Percentiles rank a stretch among this genome's conserved stretches.
phyloP scores from a whole-genome alignment of 192 early-diverging fungal genomes.

The Kickxella alabastrina region DNA sequence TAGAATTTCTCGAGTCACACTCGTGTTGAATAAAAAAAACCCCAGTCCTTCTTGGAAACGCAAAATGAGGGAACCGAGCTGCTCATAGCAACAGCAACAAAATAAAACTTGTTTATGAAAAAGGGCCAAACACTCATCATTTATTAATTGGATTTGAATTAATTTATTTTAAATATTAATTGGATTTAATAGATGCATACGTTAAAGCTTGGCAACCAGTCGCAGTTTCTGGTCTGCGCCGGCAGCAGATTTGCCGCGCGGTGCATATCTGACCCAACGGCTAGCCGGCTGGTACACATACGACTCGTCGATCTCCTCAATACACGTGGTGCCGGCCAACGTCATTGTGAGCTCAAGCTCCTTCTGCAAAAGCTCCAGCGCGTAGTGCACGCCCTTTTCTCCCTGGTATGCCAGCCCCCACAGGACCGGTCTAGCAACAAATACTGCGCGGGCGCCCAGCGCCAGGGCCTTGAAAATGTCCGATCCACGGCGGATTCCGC shows the following conservation, averaged over 20 bases:
- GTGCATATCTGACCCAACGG: constrained; percentile 42
- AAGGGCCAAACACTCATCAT: no score
- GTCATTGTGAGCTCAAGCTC: constrained; percentile 86
- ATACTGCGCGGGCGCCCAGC: constrained; percentile 81
- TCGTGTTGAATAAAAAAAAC: no score
- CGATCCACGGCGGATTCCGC: constrained; percentile 84
- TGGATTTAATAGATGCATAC: no score
- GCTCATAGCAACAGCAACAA: no score
- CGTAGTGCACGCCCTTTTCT: constrained; percentile 71
- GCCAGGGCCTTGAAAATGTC: constrained; percentile 97
- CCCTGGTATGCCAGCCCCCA: constrained; percentile 91
- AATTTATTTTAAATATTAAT: no score
- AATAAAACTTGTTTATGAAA: no score
- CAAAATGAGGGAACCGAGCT: neutral
- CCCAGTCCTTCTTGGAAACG: no score
- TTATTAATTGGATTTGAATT: no score
- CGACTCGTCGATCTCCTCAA: constrained; percentile 62
- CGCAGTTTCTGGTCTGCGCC: constrained; percentile 11
- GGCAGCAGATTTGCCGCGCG: neutral
- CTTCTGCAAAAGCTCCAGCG: constrained; percentile 73
- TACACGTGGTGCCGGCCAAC: constrained; percentile 61
- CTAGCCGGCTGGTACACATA: constrained; percentile 39
- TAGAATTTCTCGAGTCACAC: constrained; percentile 1
- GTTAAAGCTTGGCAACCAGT: constrained; percentile 37
- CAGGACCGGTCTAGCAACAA: constrained; percentile 56